Percentiles rank a stretch among this genome's conserved stretches.
These are phyloP conservation scores for Fragaria iinumae DNA, from an alignment of 306 rosid genomes.

Conservation along the genomic window DNA sequence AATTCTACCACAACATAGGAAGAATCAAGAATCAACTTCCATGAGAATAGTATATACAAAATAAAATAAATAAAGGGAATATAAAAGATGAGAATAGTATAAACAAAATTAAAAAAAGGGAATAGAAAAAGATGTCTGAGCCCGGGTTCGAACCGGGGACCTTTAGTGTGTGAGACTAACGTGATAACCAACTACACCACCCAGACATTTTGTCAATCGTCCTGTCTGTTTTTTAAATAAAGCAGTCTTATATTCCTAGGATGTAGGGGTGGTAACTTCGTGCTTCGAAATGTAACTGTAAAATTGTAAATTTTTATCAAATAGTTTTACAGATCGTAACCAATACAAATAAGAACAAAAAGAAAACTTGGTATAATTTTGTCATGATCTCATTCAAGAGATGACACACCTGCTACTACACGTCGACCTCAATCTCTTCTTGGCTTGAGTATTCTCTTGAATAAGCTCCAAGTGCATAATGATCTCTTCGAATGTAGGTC, in stretches of 20 bases:
- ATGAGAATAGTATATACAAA: background rate
- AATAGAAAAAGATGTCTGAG: constrained; percentile 40
- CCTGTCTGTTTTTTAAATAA: no score
- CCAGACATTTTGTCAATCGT: constrained; percentile 17
- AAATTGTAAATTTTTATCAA: no score
- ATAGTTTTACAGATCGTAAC: background rate
- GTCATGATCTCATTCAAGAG: constrained; percentile 1
- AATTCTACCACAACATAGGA: background rate
- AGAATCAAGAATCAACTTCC: background rate
- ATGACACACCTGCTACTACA: constrained; percentile 14
- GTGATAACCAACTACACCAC: constrained; percentile 87
- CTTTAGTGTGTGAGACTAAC: constrained; percentile 90
- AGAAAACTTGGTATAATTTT: background rate
- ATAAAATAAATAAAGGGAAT: no score
- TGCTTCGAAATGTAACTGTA: no score
- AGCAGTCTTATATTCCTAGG: no score
- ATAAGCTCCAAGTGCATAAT: constrained; percentile 12
- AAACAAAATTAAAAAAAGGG: no score
- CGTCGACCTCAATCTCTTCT: background rate
- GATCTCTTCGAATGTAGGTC: constrained; percentile 27
- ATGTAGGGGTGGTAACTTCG: no score
- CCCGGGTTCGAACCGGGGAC: constrained; percentile 90
- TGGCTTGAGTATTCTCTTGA: background rate
- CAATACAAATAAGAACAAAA: background rate
- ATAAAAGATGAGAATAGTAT: background rate